Percentiles rank a stretch among this genome's conserved stretches.
phyloP scores from a whole-genome alignment of 2,329 filamentous ascomycete species.

The Penicillium sumatraense region DNA sequence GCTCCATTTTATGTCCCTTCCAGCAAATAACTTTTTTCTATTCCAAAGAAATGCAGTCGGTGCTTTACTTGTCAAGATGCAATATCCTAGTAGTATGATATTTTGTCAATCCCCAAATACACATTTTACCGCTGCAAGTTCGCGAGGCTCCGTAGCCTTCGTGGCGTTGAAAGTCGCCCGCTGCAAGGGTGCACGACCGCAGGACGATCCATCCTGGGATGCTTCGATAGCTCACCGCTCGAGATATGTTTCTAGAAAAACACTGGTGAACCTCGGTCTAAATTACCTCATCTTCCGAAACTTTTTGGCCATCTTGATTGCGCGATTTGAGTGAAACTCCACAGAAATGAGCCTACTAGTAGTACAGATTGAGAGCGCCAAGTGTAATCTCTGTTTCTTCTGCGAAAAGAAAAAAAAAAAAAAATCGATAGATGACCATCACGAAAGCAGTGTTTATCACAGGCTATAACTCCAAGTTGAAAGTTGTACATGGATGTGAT shows the following conservation, averaged over 20 bases:
- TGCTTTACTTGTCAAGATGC: too few relatives aligned
- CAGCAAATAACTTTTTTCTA: background rate
- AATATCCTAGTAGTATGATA: background rate
- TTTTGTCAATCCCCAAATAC: background rate
- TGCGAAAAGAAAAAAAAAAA: too few relatives aligned
- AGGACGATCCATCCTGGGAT: background rate
- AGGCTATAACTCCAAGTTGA: too few relatives aligned
- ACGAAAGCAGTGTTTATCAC: too few relatives aligned
- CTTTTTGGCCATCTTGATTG: too few relatives aligned
- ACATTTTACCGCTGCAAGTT: background rate
- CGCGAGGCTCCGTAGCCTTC: too few relatives aligned
- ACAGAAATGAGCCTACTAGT: too few relatives aligned
- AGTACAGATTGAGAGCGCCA: too few relatives aligned
- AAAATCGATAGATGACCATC: too few relatives aligned
- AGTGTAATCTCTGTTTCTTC: too few relatives aligned
- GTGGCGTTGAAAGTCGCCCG: background rate
- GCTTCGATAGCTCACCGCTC: background rate
- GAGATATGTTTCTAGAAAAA: background rate
- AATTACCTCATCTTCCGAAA: background rate
- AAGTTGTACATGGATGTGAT: too few relatives aligned
- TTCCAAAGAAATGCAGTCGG: background rate
- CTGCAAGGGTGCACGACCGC: background rate
- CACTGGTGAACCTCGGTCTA: background rate
- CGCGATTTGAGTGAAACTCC: too few relatives aligned
- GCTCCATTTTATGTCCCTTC: background rate